Evolutionary conservation across 306 rosid genomes (phyloP).

Genomic region (Alnus rubra): DNA sequence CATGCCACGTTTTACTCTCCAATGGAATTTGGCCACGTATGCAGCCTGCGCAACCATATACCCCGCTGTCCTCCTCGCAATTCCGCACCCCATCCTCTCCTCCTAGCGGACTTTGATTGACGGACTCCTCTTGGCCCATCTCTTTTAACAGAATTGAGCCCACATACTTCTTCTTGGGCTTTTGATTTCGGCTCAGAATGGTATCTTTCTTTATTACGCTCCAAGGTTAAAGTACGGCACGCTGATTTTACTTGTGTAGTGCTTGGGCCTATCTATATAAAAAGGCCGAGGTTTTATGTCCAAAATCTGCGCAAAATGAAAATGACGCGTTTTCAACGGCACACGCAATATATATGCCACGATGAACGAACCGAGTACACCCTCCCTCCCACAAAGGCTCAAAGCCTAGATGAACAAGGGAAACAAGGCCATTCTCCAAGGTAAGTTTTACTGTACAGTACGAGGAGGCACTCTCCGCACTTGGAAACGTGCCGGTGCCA

Average conservation of each 20-base stretch:
- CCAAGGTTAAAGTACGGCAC: no score
- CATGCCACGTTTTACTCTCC: constrained; percentile 38
- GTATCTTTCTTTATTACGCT: no score
- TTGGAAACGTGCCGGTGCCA: background rate
- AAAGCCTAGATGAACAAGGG: no score
- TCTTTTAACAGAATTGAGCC: background rate
- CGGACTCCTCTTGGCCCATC: background rate
- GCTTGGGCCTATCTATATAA: no score
- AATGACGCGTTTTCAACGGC: no score
- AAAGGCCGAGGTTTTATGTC: no score
- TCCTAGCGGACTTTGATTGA: background rate
- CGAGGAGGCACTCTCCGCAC: background rate
- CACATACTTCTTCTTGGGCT: background rate
- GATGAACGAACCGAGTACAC: no score
- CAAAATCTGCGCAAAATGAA: no score
- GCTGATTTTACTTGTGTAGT: no score
- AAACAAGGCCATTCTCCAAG: background rate
- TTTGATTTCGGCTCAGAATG: no score
- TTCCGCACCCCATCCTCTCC: background rate
- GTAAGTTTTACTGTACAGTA: background rate
- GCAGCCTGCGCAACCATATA: constrained; percentile 17
- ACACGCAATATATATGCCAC: no score
- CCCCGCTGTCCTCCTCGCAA: background rate
- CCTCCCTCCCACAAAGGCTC: no score
- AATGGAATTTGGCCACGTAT: constrained; percentile 43